phyloP scores from a whole-genome alignment of 1,284 basidiomycete species.

The Ustilago nuda region DNA sequence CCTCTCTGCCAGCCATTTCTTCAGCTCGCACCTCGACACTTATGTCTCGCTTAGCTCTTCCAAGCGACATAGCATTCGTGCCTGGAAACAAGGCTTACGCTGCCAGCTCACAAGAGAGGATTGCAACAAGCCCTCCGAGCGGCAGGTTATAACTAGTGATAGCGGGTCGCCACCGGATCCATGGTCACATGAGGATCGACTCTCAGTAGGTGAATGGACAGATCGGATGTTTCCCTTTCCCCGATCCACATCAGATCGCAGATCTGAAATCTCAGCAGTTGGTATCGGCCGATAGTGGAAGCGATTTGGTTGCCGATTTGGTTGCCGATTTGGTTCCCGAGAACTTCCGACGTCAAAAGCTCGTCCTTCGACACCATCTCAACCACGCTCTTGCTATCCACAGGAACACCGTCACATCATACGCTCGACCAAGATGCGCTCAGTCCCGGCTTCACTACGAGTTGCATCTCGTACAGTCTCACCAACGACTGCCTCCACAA shows the following conservation, averaged over 20 bases:
- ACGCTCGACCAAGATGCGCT: not conserved
- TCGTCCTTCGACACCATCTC: not conserved
- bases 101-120: too few relatives aligned
- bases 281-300: too few relatives aligned
- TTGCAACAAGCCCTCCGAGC: too few relatives aligned
- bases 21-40: not conserved
- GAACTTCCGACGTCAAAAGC: not conserved
- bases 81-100: not conserved
- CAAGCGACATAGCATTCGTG: not conserved
- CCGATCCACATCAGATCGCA: not conserved
- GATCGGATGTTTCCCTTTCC: not conserved
- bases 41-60: not conserved
- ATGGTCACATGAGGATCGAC: too few relatives aligned
- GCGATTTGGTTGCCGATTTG: not conserved
- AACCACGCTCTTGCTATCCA: not conserved
- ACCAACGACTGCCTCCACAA: not conserved
- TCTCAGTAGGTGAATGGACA: too few relatives aligned
- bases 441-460: not conserved
- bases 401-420: not conserved
- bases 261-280: not conserved
- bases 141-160: not conserved
- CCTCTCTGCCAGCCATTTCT: not conserved
- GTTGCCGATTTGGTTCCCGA: slow-evolving; percentile 25
- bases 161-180: not conserved
- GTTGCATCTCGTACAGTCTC: slow-evolving; percentile 1